phyloP scores from a whole-genome alignment of 306 rosid species.

The Prunus padus region DNA sequence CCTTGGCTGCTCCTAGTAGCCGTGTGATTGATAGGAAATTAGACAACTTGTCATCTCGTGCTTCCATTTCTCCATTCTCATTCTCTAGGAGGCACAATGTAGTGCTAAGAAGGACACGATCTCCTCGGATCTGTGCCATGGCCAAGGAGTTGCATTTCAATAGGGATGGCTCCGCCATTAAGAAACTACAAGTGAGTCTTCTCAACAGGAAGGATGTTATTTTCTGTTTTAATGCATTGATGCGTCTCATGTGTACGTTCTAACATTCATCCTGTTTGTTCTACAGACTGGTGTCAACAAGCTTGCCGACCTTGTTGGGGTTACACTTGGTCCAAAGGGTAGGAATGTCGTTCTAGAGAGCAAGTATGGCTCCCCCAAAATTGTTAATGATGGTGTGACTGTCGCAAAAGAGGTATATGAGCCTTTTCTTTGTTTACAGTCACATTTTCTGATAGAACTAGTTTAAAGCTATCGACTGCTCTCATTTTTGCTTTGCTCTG shows the following conservation, averaged over 20 bases:
- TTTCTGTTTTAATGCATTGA: background rate
- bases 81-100: conserved; percentile 41
- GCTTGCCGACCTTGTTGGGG: conserved; percentile 98
- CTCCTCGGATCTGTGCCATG: conserved; percentile 74
- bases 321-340: conserved; percentile 98
- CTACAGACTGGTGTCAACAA: conserved; percentile 90
- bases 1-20: conserved; percentile 50
- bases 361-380: conserved; percentile 97
- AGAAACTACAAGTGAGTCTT: conserved; percentile 59
- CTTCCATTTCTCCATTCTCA: conserved; percentile 63
- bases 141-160: conserved; percentile 95
- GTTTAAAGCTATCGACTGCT: no score
- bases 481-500: background rate
- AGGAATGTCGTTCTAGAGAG: conserved; percentile 97
- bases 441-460: background rate
- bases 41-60: conserved; percentile 57
- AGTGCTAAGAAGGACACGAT: conserved; percentile 34
- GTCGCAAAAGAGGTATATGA: conserved; percentile 85
- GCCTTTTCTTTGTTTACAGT: background rate
- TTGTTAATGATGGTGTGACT: conserved; percentile 97
- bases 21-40: conserved; percentile 39
- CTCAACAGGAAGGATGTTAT: background rate
- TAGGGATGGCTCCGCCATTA: conserved; percentile 92
- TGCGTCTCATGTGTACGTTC: background rate
- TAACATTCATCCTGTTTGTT: background rate